These are phyloP conservation scores for Chlamydomonas reinhardtii DNA, from an alignment of 163 green algal genomes.

Conservation along the genomic window DNA sequence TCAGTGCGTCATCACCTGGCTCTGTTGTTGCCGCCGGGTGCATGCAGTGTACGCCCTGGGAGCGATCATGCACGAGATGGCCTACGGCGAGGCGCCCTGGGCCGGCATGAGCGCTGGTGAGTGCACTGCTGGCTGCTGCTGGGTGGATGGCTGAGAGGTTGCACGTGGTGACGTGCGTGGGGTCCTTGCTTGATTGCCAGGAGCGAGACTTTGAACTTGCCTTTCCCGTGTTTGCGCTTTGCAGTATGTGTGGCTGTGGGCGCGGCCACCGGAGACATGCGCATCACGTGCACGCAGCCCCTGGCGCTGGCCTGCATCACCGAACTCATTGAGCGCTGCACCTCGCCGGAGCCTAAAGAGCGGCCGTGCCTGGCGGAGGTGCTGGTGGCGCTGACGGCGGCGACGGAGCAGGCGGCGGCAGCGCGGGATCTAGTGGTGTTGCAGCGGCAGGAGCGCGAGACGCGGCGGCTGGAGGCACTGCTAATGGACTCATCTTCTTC, in stretches of 20 bases:
- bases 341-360: not conserved
- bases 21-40: no score
- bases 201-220: no score
- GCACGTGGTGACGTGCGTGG: not conserved
- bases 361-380: not conserved
- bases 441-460: not conserved
- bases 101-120: conserved; percentile 1
- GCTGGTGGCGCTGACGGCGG: not conserved
- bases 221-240: not conserved
- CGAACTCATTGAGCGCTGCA: conserved; percentile 7
- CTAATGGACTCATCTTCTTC: not conserved
- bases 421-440: not conserved
- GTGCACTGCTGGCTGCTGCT: not conserved
- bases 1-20: no score
- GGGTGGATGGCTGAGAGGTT: no score
- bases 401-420: not conserved
- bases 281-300: not conserved
- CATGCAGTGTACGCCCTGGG: conserved; percentile 19
- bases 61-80: conserved; percentile 36
- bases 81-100: conserved; percentile 7
- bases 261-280: conserved; percentile 9
- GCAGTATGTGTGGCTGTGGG: conserved; percentile 37
- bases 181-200: no score
- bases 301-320: not conserved
- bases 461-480: not conserved